These are phyloP conservation scores for Viola pubescens DNA, from an alignment of 441 rosid species.

Conservation along the genomic window DNA sequence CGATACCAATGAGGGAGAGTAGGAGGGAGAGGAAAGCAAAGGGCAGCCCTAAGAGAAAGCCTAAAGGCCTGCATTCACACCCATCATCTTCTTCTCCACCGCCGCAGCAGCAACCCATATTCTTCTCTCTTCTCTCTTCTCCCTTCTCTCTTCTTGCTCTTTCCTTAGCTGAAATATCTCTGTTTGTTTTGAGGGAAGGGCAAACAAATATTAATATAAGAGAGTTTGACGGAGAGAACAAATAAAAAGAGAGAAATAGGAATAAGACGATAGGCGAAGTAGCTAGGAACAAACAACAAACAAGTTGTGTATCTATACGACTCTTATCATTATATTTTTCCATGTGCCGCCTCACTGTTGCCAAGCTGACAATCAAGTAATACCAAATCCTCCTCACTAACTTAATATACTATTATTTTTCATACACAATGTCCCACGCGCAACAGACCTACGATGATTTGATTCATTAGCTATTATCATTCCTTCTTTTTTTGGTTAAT, in stretches of 20 bases:
- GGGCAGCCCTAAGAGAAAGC: constrained; percentile 81
- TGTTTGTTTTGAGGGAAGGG: background rate
- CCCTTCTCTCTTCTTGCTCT: background rate
- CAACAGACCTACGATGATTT: too few species aligned
- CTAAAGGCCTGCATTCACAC: constrained; percentile 75
- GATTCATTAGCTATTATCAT: too few species aligned
- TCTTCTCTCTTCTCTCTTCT: too few species aligned
- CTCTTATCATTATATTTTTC: too few species aligned
- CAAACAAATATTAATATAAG: background rate
- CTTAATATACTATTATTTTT: too few species aligned
- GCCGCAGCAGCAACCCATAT: constrained; percentile 34
- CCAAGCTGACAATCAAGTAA: too few species aligned
- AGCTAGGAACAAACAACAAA: background rate
- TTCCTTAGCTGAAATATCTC: too few species aligned
- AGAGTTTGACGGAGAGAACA: background rate
- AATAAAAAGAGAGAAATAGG: background rate
- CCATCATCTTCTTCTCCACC: constrained; percentile 26
- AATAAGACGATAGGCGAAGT: background rate
- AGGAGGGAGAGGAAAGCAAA: constrained; percentile 71
- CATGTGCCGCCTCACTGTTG: too few species aligned
- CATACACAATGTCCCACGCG: too few species aligned
- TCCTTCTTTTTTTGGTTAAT: too few species aligned
- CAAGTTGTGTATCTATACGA: too few species aligned
- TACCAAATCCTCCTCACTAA: too few species aligned
- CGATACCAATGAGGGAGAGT: constrained; percentile 57